Evolutionary conservation across 179 eudicot species (phyloP).

Genomic region (Carnegiea gigantea): DNA sequence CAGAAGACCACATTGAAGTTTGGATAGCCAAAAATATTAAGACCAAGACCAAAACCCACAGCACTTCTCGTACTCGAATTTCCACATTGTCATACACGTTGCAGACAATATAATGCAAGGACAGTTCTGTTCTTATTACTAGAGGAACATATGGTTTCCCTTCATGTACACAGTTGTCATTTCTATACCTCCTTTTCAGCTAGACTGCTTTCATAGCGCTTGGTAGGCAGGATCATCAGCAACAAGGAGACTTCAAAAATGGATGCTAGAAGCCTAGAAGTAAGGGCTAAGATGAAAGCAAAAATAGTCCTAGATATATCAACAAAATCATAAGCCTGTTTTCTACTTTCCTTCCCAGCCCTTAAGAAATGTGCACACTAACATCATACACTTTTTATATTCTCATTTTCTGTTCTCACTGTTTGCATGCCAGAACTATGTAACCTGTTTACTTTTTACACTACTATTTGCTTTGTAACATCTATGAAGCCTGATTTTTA

Average conservation of each 20-base stretch:
- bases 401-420: too few species aligned
- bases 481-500: too few species aligned
- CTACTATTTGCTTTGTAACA: too few species aligned
- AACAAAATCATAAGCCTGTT: not conserved
- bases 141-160: not conserved
- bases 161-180: not conserved
- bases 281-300: not conserved
- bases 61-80: not conserved
- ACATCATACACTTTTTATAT: not conserved
- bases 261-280: not conserved
- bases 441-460: too few species aligned
- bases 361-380: not conserved
- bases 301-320: not conserved
- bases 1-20: not conserved
- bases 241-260: not conserved
- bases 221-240: not conserved
- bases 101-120: not conserved
- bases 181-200: not conserved
- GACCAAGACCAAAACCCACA: not conserved
- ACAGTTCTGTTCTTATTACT: not conserved
- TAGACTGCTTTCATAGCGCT: not conserved
- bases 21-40: constrained; percentile 15
- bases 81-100: not conserved
- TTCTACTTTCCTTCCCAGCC: not conserved
- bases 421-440: too few species aligned